Percentiles rank a stretch among this genome's conserved stretches.
These are phyloP conservation scores for Ciborinia camelliae DNA, from an alignment of 2,329 filamentous ascomycete genomes.

Conservation along the genomic window DNA sequence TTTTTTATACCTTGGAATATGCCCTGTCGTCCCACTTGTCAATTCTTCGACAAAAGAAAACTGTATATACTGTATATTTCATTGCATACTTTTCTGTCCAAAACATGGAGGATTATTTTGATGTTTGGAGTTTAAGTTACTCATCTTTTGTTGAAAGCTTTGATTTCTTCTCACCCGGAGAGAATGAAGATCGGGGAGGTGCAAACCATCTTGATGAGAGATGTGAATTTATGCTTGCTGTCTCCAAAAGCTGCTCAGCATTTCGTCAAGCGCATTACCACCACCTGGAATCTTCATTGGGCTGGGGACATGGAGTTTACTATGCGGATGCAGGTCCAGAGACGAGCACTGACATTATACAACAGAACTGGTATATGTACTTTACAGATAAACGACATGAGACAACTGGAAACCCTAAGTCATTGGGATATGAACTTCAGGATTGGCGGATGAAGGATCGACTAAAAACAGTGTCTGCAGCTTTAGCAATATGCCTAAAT, in stretches of 20 bases:
- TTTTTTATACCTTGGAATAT: background rate
- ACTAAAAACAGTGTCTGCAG: conserved; percentile 93
- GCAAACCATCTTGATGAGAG: background rate
- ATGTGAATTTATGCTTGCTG: background rate
- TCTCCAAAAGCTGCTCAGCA: background rate
- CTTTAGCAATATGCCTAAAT: conserved; percentile 90
- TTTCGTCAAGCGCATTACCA: background rate
- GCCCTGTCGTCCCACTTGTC: background rate
- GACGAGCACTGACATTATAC: conserved; percentile 26
- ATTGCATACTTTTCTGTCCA: background rate
- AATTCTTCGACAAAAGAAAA: background rate
- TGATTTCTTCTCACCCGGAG: background rate
- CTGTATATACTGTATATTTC: background rate
- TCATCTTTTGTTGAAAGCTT: conserved; percentile 11
- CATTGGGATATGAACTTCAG: conserved; percentile 63
- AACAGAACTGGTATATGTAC: conserved; percentile 98
- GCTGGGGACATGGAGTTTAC: background rate
- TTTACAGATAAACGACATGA: conserved; percentile 98
- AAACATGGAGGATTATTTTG: conserved; percentile 11
- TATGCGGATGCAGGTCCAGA: background rate
- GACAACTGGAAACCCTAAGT: conserved; percentile 82
- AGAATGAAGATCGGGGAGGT: background rate
- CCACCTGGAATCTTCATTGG: background rate
- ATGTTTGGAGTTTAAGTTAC: conserved; percentile 5
- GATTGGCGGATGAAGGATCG: conserved; percentile 98